Evolutionary conservation across 2,329 filamentous ascomycete species (phyloP), one percentile per base, ranked within the genome.

Genomic region (Aspergillus amoenus): DNA sequence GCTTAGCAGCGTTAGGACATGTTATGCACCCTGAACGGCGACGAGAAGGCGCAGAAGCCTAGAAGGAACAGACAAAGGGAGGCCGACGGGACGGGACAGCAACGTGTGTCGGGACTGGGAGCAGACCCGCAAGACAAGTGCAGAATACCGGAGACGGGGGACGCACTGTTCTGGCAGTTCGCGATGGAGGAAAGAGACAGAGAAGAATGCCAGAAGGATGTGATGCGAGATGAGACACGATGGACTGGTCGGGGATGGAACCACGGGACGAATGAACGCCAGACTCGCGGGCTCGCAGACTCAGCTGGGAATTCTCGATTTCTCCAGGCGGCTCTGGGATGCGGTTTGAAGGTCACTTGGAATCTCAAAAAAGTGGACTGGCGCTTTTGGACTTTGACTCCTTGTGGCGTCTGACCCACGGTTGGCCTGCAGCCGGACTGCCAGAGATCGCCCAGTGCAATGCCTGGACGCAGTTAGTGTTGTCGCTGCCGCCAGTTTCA

Each of bases 401-500:
- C 54, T 62, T 64, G 64, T 66, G 64, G 64, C 64, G 64, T 66
- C 61, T 63, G 60, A 62, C 57, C 61, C 59, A 62, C 55, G 58
- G 58, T 49, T 64, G 60, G 63, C 61, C 59, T 51, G 39, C 22
- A 51, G 34, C 34, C 34, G 15, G 51, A 34, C 22, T 42, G 34
- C 34, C 13, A 37, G 51, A 43, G 63, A 65, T 65, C 63, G 59
- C 50, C 60, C 57, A 42, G 44, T 18, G 54, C 57, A 45, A 59
- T 64, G 61, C 52, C 59, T 52, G 8, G 34, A 37, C 34, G 34
- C 15, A 37, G 34, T 37, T 37, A 37, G 34, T 37, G 34, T n/a
- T 37, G 15, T 7, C 34, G 15, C 34, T 5, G 12, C 34, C 12
- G 15, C 34, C 15, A 13, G 34, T 8, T n/a, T 37, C 13, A 37